Evolutionary conservation across 768 basidiomycete species (phyloP).

Genomic region (Boletus reticulatus): DNA sequence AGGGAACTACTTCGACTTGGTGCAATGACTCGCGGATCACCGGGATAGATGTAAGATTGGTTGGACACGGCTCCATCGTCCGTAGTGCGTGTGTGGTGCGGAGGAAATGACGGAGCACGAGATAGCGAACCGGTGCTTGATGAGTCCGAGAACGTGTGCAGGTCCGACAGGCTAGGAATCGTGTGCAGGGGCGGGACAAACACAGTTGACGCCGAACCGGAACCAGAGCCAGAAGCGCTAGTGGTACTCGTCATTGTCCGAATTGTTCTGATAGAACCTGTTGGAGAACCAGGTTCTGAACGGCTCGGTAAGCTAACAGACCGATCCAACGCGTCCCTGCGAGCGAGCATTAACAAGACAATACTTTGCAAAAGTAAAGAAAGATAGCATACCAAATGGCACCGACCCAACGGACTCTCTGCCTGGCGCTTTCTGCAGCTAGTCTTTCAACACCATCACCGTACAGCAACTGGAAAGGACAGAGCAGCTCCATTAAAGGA

Average conservation of each 20-base stretch:
- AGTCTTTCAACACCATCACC: slow-evolving; percentile 86
- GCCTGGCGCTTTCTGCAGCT: slow-evolving; percentile 83
- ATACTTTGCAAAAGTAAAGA: neutral
- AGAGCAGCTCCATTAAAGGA: slow-evolving; percentile 67
- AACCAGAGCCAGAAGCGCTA: slow-evolving; percentile 36
- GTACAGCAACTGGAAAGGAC: slow-evolving; percentile 91
- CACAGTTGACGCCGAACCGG: slow-evolving; percentile 67
- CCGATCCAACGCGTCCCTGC: slow-evolving; percentile 77
- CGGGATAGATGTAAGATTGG: slow-evolving; percentile 66
- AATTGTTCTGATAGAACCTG: slow-evolving; percentile 68
- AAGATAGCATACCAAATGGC: slow-evolving; percentile 67
- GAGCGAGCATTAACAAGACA: neutral
- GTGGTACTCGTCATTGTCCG: slow-evolving; percentile 49
- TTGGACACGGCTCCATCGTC: slow-evolving; percentile 72
- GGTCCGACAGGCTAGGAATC: slow-evolving; percentile 69
- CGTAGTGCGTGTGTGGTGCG: slow-evolving; percentile 62
- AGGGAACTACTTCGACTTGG: slow-evolving; percentile 60
- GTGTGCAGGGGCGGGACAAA: slow-evolving; percentile 75
- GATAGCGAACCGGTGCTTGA: slow-evolving; percentile 41
- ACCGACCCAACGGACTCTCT: slow-evolving; percentile 89
- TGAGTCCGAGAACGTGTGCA: slow-evolving; percentile 43
- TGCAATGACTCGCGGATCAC: slow-evolving; percentile 70
- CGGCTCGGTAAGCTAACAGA: slow-evolving; percentile 50
- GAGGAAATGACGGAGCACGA: slow-evolving; percentile 47
- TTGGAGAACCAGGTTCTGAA: slow-evolving; percentile 44